Conservation (phyloP, 257 asterid species). For the Nicotiana paniculata region DNA sequence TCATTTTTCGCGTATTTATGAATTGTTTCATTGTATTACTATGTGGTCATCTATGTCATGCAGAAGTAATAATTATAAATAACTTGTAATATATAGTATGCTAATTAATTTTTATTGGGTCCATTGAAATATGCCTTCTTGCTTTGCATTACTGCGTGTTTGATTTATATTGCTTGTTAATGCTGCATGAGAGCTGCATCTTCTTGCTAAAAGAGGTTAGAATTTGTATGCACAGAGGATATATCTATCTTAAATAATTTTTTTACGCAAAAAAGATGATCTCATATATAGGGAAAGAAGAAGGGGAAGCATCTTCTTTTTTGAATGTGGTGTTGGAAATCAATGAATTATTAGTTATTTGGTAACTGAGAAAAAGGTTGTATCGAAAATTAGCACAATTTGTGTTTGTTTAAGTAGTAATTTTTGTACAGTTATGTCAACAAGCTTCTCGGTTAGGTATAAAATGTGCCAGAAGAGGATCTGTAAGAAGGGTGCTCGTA, state of each 20-base stretch:
- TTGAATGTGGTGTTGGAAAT: not conserved
- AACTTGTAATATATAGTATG: not conserved
- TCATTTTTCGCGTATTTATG: not conserved
- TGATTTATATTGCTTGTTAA: not conserved
- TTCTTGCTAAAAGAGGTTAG: not conserved
- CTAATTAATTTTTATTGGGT: not conserved
- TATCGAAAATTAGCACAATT: not conserved
- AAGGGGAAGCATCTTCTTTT: not conserved
- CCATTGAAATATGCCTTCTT: not conserved
- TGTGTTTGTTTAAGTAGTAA: not conserved
- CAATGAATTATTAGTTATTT: not conserved
- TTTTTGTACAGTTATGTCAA: not conserved
- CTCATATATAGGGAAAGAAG: not conserved
- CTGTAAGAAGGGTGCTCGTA: not conserved
- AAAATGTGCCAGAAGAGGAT: not conserved
- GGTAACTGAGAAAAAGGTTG: not conserved
- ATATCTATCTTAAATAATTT: not conserved
- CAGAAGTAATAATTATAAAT: not conserved
- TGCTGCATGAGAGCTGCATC: not conserved
- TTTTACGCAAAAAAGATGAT: not conserved
- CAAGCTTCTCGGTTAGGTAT: not conserved
- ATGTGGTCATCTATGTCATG: not conserved
- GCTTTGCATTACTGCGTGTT: not conserved
- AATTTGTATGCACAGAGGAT: not conserved
- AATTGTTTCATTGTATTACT: not conserved